Percentiles rank a stretch among this genome's conserved stretches.
Evolutionary conservation across 2,329 filamentous ascomycete species (phyloP).

Genomic region (Knufia fluminis): DNA sequence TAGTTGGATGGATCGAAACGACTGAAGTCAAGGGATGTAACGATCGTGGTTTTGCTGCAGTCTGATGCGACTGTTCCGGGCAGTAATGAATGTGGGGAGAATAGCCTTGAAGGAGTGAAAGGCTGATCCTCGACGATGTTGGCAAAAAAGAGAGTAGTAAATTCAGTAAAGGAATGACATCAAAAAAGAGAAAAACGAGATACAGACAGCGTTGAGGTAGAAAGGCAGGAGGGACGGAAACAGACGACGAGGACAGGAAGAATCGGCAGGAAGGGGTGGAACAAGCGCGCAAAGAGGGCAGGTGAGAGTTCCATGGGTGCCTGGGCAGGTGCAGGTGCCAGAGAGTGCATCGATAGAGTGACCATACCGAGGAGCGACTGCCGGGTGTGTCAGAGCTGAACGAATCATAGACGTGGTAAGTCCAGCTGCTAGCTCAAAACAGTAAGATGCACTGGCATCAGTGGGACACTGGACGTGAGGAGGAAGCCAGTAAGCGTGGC

Average conservation of each 20-base stretch:
- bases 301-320: slow-evolving; percentile 11
- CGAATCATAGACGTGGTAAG: slow-evolving; percentile 4
- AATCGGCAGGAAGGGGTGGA: slow-evolving; percentile 15
- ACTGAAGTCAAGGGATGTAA: slow-evolving; percentile 17
- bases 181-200: slow-evolving; percentile 20
- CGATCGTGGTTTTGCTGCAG: slow-evolving; percentile 6
- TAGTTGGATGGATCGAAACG: slow-evolving; percentile 16
- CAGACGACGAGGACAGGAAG: slow-evolving; percentile 24
- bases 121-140: slow-evolving; percentile 31
- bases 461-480: neutral
- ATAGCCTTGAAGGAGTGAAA: slow-evolving; percentile 46
- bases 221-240: slow-evolving; percentile 22
- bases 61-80: slow-evolving; percentile 3
- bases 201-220: slow-evolving; percentile 25
- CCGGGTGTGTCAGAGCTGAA: slow-evolving; percentile 7
- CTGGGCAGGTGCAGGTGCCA: slow-evolving; percentile 4
- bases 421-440: slow-evolving; percentile 2
- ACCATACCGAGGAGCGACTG: neutral
- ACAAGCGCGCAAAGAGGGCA: slow-evolving; percentile 13
- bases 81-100: slow-evolving; percentile 30
- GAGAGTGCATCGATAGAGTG: slow-evolving; percentile 6
- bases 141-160: slow-evolving; percentile 26
- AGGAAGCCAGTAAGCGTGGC: neutral
- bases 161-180: slow-evolving; percentile 24
- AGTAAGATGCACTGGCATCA: neutral